Conservation (phyloP, 139 green algal genomes). For the Haematococcus sp. region DNA sequence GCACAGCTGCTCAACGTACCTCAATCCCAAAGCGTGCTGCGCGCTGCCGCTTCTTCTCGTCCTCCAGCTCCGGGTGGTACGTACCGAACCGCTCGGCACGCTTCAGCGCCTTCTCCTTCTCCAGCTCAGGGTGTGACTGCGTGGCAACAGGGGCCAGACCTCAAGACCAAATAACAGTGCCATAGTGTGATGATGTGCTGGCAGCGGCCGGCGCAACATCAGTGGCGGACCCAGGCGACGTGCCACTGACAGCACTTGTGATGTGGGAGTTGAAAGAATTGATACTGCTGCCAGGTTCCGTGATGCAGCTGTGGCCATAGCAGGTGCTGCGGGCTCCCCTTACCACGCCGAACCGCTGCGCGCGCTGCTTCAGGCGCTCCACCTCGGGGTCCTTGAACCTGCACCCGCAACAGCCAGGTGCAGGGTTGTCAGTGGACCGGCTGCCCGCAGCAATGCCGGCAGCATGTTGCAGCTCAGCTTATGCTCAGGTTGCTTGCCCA, state of each 20-base stretch:
- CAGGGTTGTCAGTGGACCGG: not conserved
- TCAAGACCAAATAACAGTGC: too few relatives aligned
- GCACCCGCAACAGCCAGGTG: not conserved
- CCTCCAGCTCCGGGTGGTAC: slow-evolving; percentile 16
- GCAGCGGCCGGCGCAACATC: too few relatives aligned
- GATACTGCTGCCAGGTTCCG: too few relatives aligned
- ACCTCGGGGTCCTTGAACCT: slow-evolving; percentile 31
- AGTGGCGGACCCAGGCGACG: too few relatives aligned
- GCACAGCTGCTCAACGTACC: not conserved
- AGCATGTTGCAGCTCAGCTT: too few relatives aligned
- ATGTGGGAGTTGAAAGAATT: too few relatives aligned
- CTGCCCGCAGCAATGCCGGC: too few relatives aligned
- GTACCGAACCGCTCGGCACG: slow-evolving; percentile 29
- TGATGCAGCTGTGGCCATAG: too few relatives aligned
- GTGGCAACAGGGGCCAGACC: not conserved
- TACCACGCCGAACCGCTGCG: slow-evolving; percentile 25
- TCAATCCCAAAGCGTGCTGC: slow-evolving; percentile 17
- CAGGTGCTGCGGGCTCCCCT: not conserved
- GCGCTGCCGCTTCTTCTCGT: slow-evolving; percentile 19
- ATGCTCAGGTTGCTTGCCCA: too few relatives aligned
- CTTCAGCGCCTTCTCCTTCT: slow-evolving; percentile 35
- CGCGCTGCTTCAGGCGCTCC: slow-evolving; percentile 23
- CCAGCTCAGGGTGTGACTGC: slow-evolving; percentile 25
- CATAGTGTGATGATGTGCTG: too few relatives aligned
- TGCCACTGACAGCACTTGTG: too few relatives aligned